Conservation (phyloP, 1,284 basidiomycete genomes). For the Irpex sp. region DNA sequence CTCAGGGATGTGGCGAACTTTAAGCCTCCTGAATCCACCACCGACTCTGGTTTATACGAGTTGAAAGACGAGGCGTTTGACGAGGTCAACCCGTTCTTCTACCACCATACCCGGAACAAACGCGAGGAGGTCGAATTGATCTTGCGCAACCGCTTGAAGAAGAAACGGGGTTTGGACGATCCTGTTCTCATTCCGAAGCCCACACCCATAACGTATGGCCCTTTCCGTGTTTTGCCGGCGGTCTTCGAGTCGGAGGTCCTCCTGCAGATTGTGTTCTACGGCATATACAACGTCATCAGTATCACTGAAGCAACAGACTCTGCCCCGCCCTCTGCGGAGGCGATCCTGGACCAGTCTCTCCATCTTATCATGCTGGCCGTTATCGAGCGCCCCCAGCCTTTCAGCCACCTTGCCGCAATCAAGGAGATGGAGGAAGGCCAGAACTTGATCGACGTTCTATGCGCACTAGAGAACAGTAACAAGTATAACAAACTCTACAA, state of each 20-base stretch:
- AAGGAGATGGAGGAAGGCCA: conserved; percentile 56
- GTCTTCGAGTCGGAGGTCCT: conserved; percentile 68
- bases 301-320: conserved; percentile 54
- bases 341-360: conserved; percentile 85
- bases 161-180: conserved; percentile 57
- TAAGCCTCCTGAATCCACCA: conserved; percentile 73
- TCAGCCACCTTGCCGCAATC: conserved; percentile 54
- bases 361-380: conserved; percentile 85
- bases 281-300: conserved; percentile 65
- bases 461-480: conserved; percentile 71
- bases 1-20: conserved; percentile 82
- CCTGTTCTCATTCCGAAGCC: conserved; percentile 76
- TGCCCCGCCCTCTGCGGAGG: conserved; percentile 74
- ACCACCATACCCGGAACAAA: conserved; percentile 94
- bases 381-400: conserved; percentile 61
- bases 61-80: conserved; percentile 81
- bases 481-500: conserved; percentile 66
- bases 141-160: conserved; percentile 67
- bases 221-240: conserved; percentile 58
- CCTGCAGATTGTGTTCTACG: conserved; percentile 75
- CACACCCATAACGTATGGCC: conserved; percentile 61
- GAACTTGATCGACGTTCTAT: conserved; percentile 71
- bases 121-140: conserved; percentile 91
- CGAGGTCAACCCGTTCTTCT: conserved; percentile 95
- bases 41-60: conserved; percentile 86